Evolutionary conservation across 257 asterid species (phyloP).

Genomic region (Coffea eugenioides): DNA sequence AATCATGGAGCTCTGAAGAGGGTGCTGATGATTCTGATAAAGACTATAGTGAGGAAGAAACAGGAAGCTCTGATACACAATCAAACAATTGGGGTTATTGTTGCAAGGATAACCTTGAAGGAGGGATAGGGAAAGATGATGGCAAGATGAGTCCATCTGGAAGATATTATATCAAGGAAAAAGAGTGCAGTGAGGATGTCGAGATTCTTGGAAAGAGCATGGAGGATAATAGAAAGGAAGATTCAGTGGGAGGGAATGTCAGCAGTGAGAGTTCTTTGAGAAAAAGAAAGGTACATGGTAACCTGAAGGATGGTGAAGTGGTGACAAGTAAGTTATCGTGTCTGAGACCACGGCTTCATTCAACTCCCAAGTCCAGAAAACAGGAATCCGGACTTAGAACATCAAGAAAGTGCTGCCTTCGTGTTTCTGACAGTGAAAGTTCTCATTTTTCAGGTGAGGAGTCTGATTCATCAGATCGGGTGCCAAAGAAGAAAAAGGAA

Average conservation of each 20-base stretch:
- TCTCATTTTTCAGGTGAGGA: slow-evolving; percentile 21
- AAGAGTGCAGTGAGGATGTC: too few relatives aligned
- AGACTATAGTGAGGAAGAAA: not conserved
- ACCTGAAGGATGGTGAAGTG: too few relatives aligned
- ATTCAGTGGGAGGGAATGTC: too few relatives aligned
- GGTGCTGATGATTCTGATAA: slow-evolving; percentile 2
- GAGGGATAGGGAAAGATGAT: not conserved
- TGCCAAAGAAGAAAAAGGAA: slow-evolving; percentile 10
- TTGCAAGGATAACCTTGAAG: not conserved
- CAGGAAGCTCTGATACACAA: not conserved
- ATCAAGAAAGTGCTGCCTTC: not conserved
- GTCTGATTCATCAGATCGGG: slow-evolving; percentile 18
- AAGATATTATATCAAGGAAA: too few relatives aligned
- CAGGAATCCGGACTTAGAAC: slow-evolving; percentile 11
- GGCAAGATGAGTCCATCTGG: too few relatives aligned
- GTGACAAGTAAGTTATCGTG: too few relatives aligned
- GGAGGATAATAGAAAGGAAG: too few relatives aligned
- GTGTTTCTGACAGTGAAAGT: slow-evolving; percentile 9
- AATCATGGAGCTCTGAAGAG: slow-evolving; percentile 23
- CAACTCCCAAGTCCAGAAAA: slow-evolving; percentile 3
- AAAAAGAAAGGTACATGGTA: too few relatives aligned
- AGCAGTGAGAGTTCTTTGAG: too few relatives aligned
- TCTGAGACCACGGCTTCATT: too few relatives aligned
- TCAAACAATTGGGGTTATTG: not conserved
- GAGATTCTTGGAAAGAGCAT: too few relatives aligned